Percentiles rank a stretch among this genome's conserved stretches.
Evolutionary conservation across 164 flowering plant species (phyloP).

Genomic region (Santalum album): DNA sequence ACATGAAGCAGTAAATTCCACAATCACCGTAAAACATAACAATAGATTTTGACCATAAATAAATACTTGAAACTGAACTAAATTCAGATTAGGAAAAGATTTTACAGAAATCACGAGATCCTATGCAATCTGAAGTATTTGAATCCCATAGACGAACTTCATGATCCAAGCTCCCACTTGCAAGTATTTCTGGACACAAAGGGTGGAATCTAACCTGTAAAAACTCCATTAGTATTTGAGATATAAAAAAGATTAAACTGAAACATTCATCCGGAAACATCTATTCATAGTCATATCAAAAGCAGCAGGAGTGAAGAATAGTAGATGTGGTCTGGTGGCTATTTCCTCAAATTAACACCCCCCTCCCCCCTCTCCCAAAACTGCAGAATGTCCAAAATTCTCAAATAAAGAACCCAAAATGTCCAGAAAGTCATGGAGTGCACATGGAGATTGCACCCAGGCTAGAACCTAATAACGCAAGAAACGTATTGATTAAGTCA

Average conservation of each 20-base stretch:
- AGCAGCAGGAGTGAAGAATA: too few species aligned
- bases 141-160: slow-evolving; percentile 98
- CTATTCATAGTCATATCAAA: too few species aligned
- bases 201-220: slow-evolving; percentile 95
- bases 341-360: too few species aligned
- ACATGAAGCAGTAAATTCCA: background rate
- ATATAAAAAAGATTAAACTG: background rate
- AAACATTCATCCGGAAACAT: background rate
- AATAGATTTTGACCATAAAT: background rate
- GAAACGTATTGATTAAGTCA: too few species aligned
- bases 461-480: too few species aligned
- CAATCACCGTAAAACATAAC: background rate
- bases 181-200: slow-evolving; percentile 60
- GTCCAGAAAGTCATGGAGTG: too few species aligned
- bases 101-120: slow-evolving; percentile 86
- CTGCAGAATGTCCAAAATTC: too few species aligned
- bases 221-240: slow-evolving; percentile 5
- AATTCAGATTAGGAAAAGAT: slow-evolving; percentile 5
- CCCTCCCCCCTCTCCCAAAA: too few species aligned
- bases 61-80: background rate
- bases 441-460: too few species aligned
- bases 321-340: too few species aligned
- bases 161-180: slow-evolving; percentile 98
- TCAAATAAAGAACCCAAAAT: too few species aligned
- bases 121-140: slow-evolving; percentile 72